Evolutionary conservation across 208 protist species (phyloP).

Genomic region (Wallacemonas sp.): DNA sequence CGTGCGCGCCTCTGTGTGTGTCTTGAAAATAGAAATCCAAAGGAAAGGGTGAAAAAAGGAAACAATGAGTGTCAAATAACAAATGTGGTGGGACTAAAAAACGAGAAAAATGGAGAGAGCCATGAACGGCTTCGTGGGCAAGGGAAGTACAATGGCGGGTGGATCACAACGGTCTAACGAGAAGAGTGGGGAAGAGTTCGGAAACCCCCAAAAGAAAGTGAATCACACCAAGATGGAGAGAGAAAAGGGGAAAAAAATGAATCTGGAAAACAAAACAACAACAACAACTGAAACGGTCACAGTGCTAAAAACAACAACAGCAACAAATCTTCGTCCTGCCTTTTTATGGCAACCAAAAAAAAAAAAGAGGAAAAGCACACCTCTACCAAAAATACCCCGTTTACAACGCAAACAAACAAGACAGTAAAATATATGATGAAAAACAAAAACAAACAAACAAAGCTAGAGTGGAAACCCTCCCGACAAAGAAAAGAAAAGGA

Average conservation of each 20-base stretch:
- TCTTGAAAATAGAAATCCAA: too few relatives aligned
- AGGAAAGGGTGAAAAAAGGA: too few relatives aligned
- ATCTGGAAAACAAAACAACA: neutral
- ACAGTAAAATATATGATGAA: too few relatives aligned
- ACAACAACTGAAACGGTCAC: neutral
- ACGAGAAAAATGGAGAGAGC: too few relatives aligned
- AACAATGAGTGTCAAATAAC: conserved; percentile 5
- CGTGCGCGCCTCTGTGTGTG: too few relatives aligned
- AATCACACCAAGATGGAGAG: conserved; percentile 4
- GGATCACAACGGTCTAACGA: too few relatives aligned
- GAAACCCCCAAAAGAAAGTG: neutral
- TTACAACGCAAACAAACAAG: conserved; percentile 8
- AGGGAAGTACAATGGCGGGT: conserved; percentile 6
- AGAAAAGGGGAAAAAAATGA: conserved; percentile 12
- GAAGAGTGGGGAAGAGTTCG: too few relatives aligned
- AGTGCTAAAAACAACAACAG: neutral
- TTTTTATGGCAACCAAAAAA: too few relatives aligned
- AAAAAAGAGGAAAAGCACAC: neutral
- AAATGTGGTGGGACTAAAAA: too few relatives aligned
- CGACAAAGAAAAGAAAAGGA: neutral
- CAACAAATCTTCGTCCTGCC: too few relatives aligned
- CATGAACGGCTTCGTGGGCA: too few relatives aligned
- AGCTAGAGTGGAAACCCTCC: neutral
- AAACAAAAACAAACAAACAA: conserved; percentile 11
- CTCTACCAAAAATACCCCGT: too few relatives aligned